Conservation (phyloP, 108 stramenopile genomes). For the Nannochloropsis granulata region DNA sequence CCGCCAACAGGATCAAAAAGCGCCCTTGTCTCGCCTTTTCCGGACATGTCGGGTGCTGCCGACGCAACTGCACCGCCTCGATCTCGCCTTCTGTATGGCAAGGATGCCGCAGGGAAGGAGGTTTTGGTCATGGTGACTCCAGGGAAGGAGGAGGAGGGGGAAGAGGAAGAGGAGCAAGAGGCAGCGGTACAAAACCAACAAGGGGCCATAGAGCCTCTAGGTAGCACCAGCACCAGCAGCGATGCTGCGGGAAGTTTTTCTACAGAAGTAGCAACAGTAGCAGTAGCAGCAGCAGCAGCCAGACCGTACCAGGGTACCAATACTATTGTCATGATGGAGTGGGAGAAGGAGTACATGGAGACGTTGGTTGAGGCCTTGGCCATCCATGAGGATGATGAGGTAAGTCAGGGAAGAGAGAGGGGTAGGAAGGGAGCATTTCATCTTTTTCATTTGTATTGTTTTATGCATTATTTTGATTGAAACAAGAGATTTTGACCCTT, state of each 20-base stretch:
- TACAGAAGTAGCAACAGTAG: background rate
- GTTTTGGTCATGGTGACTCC: conserved; percentile 10
- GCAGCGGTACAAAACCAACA: background rate
- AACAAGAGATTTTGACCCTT: too few relatives aligned
- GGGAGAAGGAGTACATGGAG: conserved; percentile 23
- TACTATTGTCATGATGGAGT: conserved; percentile 30
- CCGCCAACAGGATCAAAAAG: too few relatives aligned
- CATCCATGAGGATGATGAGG: background rate
- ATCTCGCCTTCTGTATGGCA: conserved; percentile 11
- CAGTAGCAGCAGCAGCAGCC: background rate
- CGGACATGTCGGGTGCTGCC: too few relatives aligned
- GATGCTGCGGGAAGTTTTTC: background rate
- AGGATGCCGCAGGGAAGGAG: conserved; percentile 5
- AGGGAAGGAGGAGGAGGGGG: background rate
- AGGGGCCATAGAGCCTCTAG: too few relatives aligned
- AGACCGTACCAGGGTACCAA: conserved; percentile 18
- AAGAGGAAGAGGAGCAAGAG: background rate
- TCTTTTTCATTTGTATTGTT: too few relatives aligned
- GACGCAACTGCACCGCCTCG: background rate
- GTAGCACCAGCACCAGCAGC: background rate
- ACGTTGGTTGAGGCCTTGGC: conserved; percentile 12
- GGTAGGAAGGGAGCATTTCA: too few relatives aligned
- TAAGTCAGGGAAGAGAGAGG: background rate
- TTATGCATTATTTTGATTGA: too few relatives aligned
- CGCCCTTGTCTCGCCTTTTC: too few relatives aligned